phyloP scores from a whole-genome alignment of 176 grass and related monocot species.

The Bonia amplexicaulis region DNA sequence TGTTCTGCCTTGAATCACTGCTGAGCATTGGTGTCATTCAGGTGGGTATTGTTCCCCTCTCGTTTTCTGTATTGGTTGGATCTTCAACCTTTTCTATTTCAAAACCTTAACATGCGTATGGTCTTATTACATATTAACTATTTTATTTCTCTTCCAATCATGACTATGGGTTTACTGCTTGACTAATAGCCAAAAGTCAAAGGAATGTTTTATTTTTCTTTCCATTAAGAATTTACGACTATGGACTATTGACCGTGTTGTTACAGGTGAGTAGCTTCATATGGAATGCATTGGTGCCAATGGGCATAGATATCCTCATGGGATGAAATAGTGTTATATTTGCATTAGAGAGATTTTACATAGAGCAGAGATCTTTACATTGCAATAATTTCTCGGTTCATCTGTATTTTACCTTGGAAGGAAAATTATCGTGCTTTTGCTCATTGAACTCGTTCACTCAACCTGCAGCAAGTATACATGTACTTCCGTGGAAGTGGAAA shows the following conservation, averaged over 20 bases:
- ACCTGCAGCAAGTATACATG: constrained; percentile 88
- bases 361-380: constrained; percentile 3
- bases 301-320: not conserved
- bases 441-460: not conserved
- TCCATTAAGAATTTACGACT: not conserved
- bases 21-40: constrained; percentile 84
- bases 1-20: constrained; percentile 89
- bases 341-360: constrained; percentile 35
- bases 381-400: not conserved
- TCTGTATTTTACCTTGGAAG: too few relatives aligned
- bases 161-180: not conserved
- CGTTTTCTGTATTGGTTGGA: not conserved
- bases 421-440: not conserved
- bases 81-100: not conserved
- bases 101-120: not conserved
- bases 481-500: constrained; percentile 95
- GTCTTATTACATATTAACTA: not conserved
- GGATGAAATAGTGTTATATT: not conserved
- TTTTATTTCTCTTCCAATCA: not conserved
- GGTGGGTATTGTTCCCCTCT: constrained; percentile 32
- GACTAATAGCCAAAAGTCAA: not conserved
- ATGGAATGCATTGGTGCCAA: constrained; percentile 29
- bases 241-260: constrained; percentile 21
- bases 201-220: not conserved
- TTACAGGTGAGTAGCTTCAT: constrained; percentile 41